Evolutionary conservation across 331 rosid species (phyloP).

Genomic region (Erythrophleum ivorense): DNA sequence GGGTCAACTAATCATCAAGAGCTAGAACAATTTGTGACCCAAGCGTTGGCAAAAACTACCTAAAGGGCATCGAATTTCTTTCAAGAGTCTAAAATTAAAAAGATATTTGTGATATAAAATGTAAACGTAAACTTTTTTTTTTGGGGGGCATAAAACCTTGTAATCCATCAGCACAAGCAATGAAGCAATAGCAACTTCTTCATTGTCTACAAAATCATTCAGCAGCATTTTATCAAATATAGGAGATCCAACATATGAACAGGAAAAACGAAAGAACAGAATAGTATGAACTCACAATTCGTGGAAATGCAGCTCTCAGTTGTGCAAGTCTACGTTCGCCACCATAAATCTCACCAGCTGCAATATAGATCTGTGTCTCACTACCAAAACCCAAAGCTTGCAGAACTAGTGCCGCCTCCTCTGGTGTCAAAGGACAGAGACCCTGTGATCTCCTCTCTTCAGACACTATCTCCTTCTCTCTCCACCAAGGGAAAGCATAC

Average conservation of each 20-base stretch:
- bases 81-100: background rate
- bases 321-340: slow-evolving; percentile 80
- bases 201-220: background rate
- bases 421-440: slow-evolving; percentile 94
- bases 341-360: slow-evolving; percentile 97
- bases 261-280: slow-evolving; percentile 1
- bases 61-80: slow-evolving; percentile 16
- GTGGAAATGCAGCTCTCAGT: slow-evolving; percentile 80
- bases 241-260: slow-evolving; percentile 21
- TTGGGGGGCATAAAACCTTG: background rate
- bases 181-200: slow-evolving; percentile 1
- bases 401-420: slow-evolving; percentile 75
- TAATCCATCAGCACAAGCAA: slow-evolving; percentile 19
- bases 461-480: slow-evolving; percentile 97
- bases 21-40: background rate
- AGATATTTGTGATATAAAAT: background rate
- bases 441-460: slow-evolving; percentile 86
- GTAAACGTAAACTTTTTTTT: slow-evolving; percentile 4
- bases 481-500: slow-evolving; percentile 96
- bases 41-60: slow-evolving; percentile 6
- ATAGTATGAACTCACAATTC: slow-evolving; percentile 59
- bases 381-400: slow-evolving; percentile 81
- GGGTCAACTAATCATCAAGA: background rate
- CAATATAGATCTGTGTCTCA: slow-evolving; percentile 85
- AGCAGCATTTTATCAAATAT: slow-evolving; percentile 34